Base-by-base conservation (phyloP, 2,329 filamentous ascomycete species). In the Neoscytalidium dimidiatum region DNA sequence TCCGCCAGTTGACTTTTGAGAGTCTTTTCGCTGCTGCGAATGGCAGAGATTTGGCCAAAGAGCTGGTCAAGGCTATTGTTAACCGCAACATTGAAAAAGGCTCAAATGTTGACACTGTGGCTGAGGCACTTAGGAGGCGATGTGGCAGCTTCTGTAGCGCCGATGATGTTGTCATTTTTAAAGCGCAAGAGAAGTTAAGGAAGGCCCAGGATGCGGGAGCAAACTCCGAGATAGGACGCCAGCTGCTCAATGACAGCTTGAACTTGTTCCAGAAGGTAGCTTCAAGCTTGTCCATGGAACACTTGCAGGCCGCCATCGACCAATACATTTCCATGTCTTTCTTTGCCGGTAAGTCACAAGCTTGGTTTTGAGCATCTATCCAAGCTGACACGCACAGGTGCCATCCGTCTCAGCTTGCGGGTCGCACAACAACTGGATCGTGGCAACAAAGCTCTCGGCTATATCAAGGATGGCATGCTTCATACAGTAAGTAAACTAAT, bases 91-190 rank as follows among this genome's bases (percentile, higher is more conserved):
- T 99, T 71, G 91, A 94, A 65, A 97, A 92, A 72, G 95, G 96
- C 9, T 94, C 94, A 4, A 99, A 98, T 68, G 94, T 99, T 21
- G 96, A 99, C 79, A 97, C 94, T 0, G 93, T 99, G 26, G 94
- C 95, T 0, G 95, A 99, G 77, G 92, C 94, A n/a, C 81, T 99
- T 57, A 87, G 95, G 52, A 86, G 95, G 71, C 88, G 94, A 71
- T 99, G 95, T 71, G 96, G 95, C 67, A 97, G 91, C 78, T 99
- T 99, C 84, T 99, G 95, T 77, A 97, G 94, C 72, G 89, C 94
- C 0, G 94, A 99, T 69, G 95, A 99, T 80, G 95, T 98, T 1
- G 89, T 98, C 68, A 94, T 97, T 70, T 99, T 99, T 88, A 98
- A 97, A 79, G 95, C 95, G 0, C 94, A 98, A 75, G 95, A 99